Evolutionary conservation across 208 protist species (phyloP).

Genomic region (Acanthamoeba divionensis): DNA sequence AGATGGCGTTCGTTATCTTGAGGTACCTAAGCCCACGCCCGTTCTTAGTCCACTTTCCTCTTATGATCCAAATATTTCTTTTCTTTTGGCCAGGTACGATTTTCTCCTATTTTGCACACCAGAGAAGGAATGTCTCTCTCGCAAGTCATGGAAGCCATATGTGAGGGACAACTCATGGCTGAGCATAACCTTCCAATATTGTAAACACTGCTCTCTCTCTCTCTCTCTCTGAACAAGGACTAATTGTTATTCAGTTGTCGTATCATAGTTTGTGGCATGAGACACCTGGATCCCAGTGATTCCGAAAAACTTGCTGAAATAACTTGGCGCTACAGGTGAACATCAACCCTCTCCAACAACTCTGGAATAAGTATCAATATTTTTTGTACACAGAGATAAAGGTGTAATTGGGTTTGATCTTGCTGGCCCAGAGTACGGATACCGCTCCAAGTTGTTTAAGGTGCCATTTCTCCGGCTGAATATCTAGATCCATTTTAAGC

Average conservation of each 20-base stretch:
- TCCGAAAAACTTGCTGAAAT: constrained; percentile 74
- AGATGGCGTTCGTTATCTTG: constrained; percentile 71
- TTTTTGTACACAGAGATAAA: constrained; percentile 61
- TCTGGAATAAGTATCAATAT: background rate
- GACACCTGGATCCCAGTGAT: constrained; percentile 65
- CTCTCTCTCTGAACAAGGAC: constrained; percentile 6
- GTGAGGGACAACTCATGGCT: constrained; percentile 66
- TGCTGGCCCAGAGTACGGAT: constrained; percentile 73
- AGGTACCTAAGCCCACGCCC: no score
- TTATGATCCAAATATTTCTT: no score
- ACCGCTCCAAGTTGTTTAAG: constrained; percentile 63
- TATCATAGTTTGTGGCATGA: constrained; percentile 77
- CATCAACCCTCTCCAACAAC: background rate
- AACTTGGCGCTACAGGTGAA: constrained; percentile 64
- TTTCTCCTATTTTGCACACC: constrained; percentile 70
- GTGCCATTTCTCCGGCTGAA: background rate
- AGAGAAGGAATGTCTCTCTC: constrained; percentile 57
- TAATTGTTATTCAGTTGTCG: constrained; percentile 54
- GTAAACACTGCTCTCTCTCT: background rate
- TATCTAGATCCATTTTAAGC: background rate
- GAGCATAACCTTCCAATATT: constrained; percentile 56
- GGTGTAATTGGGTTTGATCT: constrained; percentile 77
- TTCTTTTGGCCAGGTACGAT: no score
- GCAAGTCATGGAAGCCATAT: constrained; percentile 71
- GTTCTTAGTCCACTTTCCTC: no score